Percentiles rank a stretch among this genome's conserved stretches.
Evolutionary conservation across 177 flowering plant species (phyloP).

Genomic region (Vitis hybrid): DNA sequence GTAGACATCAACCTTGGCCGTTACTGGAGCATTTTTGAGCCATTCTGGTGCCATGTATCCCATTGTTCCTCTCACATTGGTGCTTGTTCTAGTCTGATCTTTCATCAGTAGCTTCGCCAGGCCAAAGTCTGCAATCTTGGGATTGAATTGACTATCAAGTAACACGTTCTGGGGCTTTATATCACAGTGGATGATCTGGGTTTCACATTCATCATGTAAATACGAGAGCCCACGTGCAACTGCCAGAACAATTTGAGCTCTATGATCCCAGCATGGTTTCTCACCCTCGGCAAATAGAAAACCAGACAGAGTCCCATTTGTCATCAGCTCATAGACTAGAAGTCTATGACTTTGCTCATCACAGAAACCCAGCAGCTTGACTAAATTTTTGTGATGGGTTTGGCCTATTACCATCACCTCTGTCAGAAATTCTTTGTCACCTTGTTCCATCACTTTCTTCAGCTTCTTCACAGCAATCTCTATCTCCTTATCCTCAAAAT

Average conservation of each 20-base stretch:
- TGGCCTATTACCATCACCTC: conserved; percentile 22
- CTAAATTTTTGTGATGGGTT: conserved; percentile 26
- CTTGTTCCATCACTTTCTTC: conserved; percentile 14
- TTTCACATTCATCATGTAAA: not conserved
- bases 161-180: conserved; percentile 37
- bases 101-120: conserved; percentile 25
- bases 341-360: conserved; percentile 4
- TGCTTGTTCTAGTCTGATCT: conserved; percentile 23
- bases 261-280: conserved; percentile 22
- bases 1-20: no score
- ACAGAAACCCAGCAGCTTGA: conserved; percentile 21
- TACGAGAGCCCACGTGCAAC: conserved; percentile 31
- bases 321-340: conserved; percentile 26
- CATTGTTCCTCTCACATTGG: conserved; percentile 27
- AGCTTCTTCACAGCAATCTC: conserved; percentile 28
- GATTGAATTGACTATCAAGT: conserved; percentile 17
- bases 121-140: conserved; percentile 33
- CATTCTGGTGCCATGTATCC: conserved; percentile 23
- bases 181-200: conserved; percentile 16
- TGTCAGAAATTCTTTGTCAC: conserved; percentile 21
- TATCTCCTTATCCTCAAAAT: conserved; percentile 8
- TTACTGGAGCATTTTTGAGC: no score
- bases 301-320: conserved; percentile 19
- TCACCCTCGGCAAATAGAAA: conserved; percentile 7
- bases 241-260: conserved; percentile 26